Conservation (phyloP, 2,329 filamentous ascomycete species). For the Aspergillus viridinutans region DNA sequence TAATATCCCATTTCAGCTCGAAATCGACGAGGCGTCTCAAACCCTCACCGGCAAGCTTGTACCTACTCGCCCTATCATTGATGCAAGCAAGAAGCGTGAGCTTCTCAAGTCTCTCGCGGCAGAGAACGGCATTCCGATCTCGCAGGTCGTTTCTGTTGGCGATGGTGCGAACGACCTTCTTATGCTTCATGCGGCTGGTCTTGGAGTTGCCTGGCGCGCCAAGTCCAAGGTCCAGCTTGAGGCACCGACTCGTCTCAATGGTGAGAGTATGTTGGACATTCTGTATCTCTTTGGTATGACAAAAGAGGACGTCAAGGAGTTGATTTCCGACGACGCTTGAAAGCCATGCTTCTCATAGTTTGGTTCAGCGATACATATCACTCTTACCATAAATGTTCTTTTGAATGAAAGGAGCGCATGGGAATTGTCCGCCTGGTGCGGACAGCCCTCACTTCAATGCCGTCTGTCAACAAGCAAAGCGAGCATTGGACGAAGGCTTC, state of each 20-base stretch:
- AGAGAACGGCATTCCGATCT: slow-evolving; percentile 50
- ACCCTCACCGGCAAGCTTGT: slow-evolving; percentile 57
- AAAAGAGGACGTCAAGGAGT: slow-evolving; percentile 46
- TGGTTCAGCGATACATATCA: neutral
- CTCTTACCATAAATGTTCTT: neutral
- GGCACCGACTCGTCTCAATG: slow-evolving; percentile 58
- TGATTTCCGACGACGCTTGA: slow-evolving; percentile 26
- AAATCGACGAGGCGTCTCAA: slow-evolving; percentile 44
- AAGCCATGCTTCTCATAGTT: neutral
- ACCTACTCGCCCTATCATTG: slow-evolving; percentile 52
- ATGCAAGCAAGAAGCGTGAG: slow-evolving; percentile 55
- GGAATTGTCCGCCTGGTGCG: neutral
- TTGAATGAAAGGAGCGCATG: neutral
- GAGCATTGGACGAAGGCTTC: neutral
- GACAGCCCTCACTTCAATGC: neutral
- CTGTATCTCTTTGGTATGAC: slow-evolving; percentile 55
- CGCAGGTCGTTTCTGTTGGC: slow-evolving; percentile 56
- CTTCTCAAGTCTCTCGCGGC: slow-evolving; percentile 53
- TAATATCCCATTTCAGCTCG: slow-evolving; percentile 34
- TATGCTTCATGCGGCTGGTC: slow-evolving; percentile 60
- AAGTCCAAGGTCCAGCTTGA: slow-evolving; percentile 61
- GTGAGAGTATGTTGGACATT: slow-evolving; percentile 54
- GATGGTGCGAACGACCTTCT: slow-evolving; percentile 63
- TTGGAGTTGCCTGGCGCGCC: slow-evolving; percentile 61
- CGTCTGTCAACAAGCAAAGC: neutral